phyloP scores from a whole-genome alignment of 176 grass and related monocot genomes.

The Triticum aestivum region DNA sequence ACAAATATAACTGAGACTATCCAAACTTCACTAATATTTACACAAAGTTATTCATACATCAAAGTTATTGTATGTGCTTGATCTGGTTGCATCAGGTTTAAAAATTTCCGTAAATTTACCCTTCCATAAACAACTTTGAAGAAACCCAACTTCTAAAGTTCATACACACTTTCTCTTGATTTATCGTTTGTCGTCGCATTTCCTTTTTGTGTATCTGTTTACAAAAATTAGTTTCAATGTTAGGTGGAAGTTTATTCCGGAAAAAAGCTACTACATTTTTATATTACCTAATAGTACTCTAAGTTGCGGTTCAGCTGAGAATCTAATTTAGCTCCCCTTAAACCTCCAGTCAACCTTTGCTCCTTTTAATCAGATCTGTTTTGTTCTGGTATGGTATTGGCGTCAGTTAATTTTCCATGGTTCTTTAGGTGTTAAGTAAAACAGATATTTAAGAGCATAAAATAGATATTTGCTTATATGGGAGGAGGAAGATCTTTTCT shows the following conservation, averaged over 20 bases:
- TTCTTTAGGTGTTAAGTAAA: too few species aligned
- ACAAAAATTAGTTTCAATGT: not conserved
- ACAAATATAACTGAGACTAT: not conserved
- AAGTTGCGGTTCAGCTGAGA: not conserved
- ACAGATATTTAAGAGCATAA: too few species aligned
- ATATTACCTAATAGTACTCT: not conserved
- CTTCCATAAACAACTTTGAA: not conserved
- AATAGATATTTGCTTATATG: too few species aligned
- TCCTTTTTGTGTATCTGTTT: not conserved
- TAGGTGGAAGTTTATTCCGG: not conserved
- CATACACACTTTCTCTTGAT: not conserved
- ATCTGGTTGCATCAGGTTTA: not conserved
- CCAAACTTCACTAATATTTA: not conserved
- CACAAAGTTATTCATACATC: not conserved
- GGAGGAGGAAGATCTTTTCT: too few species aligned
- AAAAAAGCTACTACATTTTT: not conserved
- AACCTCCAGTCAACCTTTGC: too few species aligned
- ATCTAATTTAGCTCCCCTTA: conserved; percentile 7
- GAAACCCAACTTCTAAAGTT: not conserved
- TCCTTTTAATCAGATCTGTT: too few species aligned
- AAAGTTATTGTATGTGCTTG: not conserved
- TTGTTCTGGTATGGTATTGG: too few species aligned
- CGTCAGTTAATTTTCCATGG: too few species aligned
- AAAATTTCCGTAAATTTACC: not conserved
- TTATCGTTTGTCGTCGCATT: not conserved